A percentile compares a stretch with the other conserved stretches of the same genome.
These are phyloP conservation scores for Pezizomycotina sp. DNA, from an alignment of 2,329 filamentous ascomycete species.

Conservation along the genomic window DNA sequence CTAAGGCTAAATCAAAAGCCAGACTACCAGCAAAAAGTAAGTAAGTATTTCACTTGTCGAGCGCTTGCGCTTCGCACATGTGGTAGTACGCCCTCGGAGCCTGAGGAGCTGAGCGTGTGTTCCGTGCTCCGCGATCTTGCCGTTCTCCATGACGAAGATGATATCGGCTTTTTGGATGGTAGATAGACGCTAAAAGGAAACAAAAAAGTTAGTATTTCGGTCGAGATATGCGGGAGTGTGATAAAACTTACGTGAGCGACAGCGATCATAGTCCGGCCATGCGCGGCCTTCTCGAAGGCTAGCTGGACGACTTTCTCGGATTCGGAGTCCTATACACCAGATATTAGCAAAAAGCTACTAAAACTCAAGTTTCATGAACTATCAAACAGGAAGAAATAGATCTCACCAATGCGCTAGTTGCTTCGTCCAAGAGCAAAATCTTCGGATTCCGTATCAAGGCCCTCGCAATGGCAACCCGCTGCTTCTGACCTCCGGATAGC, in stretches of 20 bases:
- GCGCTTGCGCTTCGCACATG: slow-evolving; percentile 20
- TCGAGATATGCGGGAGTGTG: not conserved
- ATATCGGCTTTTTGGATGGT: slow-evolving; percentile 29
- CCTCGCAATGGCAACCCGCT: slow-evolving; percentile 52
- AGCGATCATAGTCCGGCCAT: slow-evolving; percentile 37
- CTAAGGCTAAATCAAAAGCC: no score
- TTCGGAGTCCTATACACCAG: slow-evolving; percentile 28
- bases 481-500: slow-evolving; percentile 55
- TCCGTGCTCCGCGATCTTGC: slow-evolving; percentile 30
- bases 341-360: slow-evolving; percentile 41
- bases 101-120: slow-evolving; percentile 31
- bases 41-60: no score
- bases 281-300: slow-evolving; percentile 23
- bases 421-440: slow-evolving; percentile 54
- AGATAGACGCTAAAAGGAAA: slow-evolving; percentile 28
- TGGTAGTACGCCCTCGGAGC: slow-evolving; percentile 23
- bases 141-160: slow-evolving; percentile 31
- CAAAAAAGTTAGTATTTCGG: not conserved
- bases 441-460: slow-evolving; percentile 50
- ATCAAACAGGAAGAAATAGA: no score
- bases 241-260: no score
- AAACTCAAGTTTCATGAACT: no score
- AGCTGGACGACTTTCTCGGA: slow-evolving; percentile 36
- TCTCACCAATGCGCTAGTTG: slow-evolving; percentile 53
- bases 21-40: no score